Conservation (phyloP, 2,329 filamentous ascomycete species). For the Stromatinia cepivora region DNA sequence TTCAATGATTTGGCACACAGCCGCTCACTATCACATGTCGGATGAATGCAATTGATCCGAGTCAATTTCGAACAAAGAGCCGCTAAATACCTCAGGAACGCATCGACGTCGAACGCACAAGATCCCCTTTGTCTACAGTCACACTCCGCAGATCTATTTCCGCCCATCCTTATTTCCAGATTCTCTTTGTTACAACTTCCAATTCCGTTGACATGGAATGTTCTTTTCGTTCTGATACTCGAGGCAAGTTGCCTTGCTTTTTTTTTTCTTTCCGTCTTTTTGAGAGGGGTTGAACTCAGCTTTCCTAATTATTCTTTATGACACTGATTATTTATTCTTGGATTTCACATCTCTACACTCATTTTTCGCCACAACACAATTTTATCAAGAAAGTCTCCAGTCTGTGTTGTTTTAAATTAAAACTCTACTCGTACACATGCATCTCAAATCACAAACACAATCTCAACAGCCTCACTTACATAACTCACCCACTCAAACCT, state of each 20-base stretch:
- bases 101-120: not conserved
- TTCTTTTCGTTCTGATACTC: slow-evolving; percentile 3
- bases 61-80: not conserved
- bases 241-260: not conserved
- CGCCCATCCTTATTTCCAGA: not conserved
- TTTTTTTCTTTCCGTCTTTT: not conserved
- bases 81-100: not conserved
- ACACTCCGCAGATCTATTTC: slow-evolving; percentile 5
- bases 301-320: not conserved
- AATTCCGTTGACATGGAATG: slow-evolving; percentile 6
- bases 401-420: not conserved
- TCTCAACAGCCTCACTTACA: not conserved
- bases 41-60: not conserved
- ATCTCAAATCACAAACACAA: not conserved
- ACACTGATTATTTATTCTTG: not conserved
- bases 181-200: not conserved
- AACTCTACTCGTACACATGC: not conserved
- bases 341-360: not conserved
- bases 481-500: not conserved
- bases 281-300: not conserved
- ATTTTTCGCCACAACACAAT: not conserved
- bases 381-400: not conserved
- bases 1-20: not conserved
- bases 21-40: not conserved
- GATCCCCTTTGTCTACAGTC: not conserved